These are phyloP conservation scores for Schizonepeta tenuifolia DNA, from an alignment of 257 asterid genomes.

Conservation along the genomic window DNA sequence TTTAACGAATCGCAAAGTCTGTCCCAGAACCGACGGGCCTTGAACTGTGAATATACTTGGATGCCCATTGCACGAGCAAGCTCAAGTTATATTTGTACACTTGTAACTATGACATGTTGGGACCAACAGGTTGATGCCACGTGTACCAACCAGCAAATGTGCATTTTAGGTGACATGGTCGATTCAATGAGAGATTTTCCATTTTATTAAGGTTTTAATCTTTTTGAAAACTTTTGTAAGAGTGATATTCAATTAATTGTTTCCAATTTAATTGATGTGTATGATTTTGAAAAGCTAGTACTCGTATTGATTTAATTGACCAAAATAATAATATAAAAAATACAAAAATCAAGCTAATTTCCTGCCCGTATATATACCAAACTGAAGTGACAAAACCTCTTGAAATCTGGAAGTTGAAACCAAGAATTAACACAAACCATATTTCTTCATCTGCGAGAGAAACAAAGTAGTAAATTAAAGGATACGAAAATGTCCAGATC, in stretches of 20 bases:
- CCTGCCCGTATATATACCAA: constrained; percentile 22
- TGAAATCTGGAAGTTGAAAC: constrained; percentile 15
- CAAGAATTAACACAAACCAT: not conserved
- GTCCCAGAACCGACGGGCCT: no score
- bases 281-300: no score
- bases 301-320: no score
- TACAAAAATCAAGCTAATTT: no score
- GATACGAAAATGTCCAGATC: constrained; percentile 49
- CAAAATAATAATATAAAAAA: no score
- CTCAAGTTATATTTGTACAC: not conserved
- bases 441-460: not conserved
- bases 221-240: no score
- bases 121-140: constrained; percentile 21
- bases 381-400: constrained; percentile 11
- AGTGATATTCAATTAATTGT: no score
- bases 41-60: no score
- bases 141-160: constrained; percentile 10
- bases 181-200: no score
- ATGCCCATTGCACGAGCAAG: not conserved
- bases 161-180: not conserved
- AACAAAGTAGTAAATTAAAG: not conserved
- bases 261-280: no score
- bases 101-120: constrained; percentile 27
- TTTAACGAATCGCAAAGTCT: no score
- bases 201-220: no score